Evolutionary conservation across 129 eudicot species (phyloP).

Genomic region (Helianthus tuberosus): DNA sequence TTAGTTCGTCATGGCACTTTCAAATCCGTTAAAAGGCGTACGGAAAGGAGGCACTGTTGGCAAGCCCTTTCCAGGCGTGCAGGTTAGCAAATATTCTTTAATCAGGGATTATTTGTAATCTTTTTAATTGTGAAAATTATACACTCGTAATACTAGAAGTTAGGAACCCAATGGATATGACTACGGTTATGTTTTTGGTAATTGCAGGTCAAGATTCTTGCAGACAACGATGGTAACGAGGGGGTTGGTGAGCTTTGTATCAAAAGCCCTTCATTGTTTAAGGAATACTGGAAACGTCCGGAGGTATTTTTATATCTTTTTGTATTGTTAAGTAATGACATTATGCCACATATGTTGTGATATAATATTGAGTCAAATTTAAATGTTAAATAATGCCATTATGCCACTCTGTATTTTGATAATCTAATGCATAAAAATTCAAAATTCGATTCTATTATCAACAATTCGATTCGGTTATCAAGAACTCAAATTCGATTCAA

Average conservation of each 20-base stretch:
- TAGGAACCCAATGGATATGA: no score
- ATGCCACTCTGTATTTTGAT: no score
- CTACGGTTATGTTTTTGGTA: neutral
- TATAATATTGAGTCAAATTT: no score
- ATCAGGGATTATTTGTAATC: neutral
- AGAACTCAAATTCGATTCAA: no score
- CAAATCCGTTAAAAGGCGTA: constrained; percentile 82
- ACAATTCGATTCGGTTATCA: no score
- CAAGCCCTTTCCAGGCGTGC: constrained; percentile 89
- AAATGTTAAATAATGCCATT: no score
- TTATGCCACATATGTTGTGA: no score
- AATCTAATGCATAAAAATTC: no score
- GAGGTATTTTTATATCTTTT: constrained; percentile 47
- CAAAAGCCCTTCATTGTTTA: constrained; percentile 90
- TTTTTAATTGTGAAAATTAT: neutral
- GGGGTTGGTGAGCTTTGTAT: constrained; percentile 92
- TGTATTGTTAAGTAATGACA: neutral
- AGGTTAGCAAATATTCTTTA: constrained; percentile 54
- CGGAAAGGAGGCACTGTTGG: constrained; percentile 97
- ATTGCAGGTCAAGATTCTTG: constrained; percentile 71
- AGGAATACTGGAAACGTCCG: constrained; percentile 95
- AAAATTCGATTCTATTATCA: no score
- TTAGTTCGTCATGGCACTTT: constrained; percentile 96
- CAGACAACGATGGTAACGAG: constrained; percentile 56
- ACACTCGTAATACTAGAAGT: neutral